Evolutionary conservation across 1,284 basidiomycete genomes (phyloP).

Genomic region (Ganoderma sinense): DNA sequence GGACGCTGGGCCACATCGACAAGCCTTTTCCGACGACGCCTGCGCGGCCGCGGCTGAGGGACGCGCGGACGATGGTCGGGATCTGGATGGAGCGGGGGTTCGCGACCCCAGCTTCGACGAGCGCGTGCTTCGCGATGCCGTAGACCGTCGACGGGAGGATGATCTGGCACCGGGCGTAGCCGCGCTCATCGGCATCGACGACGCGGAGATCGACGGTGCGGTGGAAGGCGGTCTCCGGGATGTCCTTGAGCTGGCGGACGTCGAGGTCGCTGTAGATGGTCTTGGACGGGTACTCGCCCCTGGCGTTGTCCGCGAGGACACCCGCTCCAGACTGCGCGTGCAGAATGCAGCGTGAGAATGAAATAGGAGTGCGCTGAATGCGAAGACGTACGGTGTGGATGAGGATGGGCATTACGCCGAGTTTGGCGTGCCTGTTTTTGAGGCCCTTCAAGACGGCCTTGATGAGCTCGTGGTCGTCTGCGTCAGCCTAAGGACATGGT

Average conservation of each 20-base stretch:
- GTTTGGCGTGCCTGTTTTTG: constrained; percentile 48
- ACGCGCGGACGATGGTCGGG: constrained; percentile 41
- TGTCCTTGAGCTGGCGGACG: constrained; percentile 41
- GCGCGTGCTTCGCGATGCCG: constrained; percentile 42
- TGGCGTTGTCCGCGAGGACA: constrained; percentile 41
- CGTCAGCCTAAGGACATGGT: constrained; percentile 45
- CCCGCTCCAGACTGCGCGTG: constrained; percentile 55
- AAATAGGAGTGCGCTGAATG: not conserved
- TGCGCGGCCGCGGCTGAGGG: constrained; percentile 42
- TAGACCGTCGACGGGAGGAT: constrained; percentile 51
- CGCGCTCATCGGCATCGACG: constrained; percentile 44
- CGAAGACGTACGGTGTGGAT: constrained; percentile 54
- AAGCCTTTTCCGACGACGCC: constrained; percentile 43
- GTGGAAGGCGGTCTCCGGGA: constrained; percentile 43
- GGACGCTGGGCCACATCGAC: constrained; percentile 29
- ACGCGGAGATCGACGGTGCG: constrained; percentile 42
- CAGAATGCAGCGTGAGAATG: not conserved
- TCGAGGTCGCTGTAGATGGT: constrained; percentile 47
- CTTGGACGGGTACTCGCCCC: constrained; percentile 40
- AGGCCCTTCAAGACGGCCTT: constrained; percentile 52
- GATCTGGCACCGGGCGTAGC: constrained; percentile 47
- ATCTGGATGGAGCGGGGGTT: constrained; percentile 48
- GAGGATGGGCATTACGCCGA: constrained; percentile 50
- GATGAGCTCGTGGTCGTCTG: constrained; percentile 47
- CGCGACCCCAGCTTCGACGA: constrained; percentile 47